Percentiles rank a stretch among this genome's conserved stretches.
Conservation (phyloP, 345 rosid genomes). For the Geranium brycei region DNA sequence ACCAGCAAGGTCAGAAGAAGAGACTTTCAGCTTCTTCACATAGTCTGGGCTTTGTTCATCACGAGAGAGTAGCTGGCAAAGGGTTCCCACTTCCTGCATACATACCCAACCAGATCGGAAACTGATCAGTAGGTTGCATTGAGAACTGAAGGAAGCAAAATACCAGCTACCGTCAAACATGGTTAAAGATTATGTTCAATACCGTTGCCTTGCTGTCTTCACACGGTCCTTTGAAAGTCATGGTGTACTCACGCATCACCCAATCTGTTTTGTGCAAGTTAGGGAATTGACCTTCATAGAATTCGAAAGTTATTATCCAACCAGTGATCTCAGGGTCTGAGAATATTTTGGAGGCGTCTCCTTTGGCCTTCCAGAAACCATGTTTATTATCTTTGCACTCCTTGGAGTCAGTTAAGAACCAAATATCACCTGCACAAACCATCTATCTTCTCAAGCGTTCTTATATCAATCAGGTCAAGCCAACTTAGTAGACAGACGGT, state of each 20-base stretch:
- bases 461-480: not conserved
- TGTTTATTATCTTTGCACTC: slow-evolving; percentile 8
- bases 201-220: slow-evolving; percentile 26
- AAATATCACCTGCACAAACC: slow-evolving; percentile 16
- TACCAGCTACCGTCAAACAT: not conserved
- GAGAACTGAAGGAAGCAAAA: slow-evolving; percentile 8
- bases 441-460: not conserved
- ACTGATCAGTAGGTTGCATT: slow-evolving; percentile 12
- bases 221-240: slow-evolving; percentile 14
- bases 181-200: slow-evolving; percentile 1
- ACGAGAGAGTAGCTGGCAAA: slow-evolving; percentile 24
- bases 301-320: slow-evolving; percentile 32
- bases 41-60: slow-evolving; percentile 4
- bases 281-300: slow-evolving; percentile 22
- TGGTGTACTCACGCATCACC: slow-evolving; percentile 32
- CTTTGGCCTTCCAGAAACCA: slow-evolving; percentile 34
- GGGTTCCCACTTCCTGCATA: slow-evolving; percentile 25
- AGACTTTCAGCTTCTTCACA: slow-evolving; percentile 3
- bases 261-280: slow-evolving; percentile 21
- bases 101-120: slow-evolving; percentile 16
- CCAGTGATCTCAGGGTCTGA: slow-evolving; percentile 25
- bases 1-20: not conserved
- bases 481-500: not conserved
- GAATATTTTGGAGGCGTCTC: slow-evolving; percentile 22
- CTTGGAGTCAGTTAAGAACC: slow-evolving; percentile 25